Evolutionary conservation across 208 protist genomes (phyloP).

Genomic region (Trypanosoma scelopori): DNA sequence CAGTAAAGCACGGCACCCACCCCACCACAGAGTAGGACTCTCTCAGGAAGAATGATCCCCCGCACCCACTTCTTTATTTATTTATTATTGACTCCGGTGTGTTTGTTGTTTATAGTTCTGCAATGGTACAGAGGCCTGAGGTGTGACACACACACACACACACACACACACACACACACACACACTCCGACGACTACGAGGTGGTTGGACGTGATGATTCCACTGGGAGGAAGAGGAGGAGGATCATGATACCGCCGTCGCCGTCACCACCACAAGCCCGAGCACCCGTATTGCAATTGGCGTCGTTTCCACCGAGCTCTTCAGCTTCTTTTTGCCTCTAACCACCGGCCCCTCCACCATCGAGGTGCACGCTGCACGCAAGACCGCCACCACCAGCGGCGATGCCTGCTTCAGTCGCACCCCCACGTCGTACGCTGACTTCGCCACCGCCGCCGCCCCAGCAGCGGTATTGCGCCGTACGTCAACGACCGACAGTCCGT

Average conservation of each 20-base stretch:
- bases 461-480: not conserved
- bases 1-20: no score
- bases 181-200: no score
- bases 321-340: not conserved
- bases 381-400: conserved; percentile 1
- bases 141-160: no score
- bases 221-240: not conserved
- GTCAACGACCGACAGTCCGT: not conserved
- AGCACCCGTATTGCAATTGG: conserved; percentile 22
- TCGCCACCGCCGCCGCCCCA: not conserved
- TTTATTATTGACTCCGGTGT: no score
- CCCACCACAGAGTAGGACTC: no score
- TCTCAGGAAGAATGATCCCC: no score
- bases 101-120: no score
- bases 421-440: conserved; percentile 7
- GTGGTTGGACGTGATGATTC: no score
- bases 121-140: no score
- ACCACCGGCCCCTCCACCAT: not conserved
- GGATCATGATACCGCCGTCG: not conserved
- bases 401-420: conserved; percentile 14
- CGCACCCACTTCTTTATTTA: no score
- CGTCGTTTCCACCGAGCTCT: not conserved
- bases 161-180: no score
- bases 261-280: not conserved
- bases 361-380: conserved; percentile 24